A percentile compares a stretch with the other conserved stretches of the same genome.
Evolutionary conservation across 352 stramenopile species (phyloP).

Genomic region (Phytophthora niederhauseri): DNA sequence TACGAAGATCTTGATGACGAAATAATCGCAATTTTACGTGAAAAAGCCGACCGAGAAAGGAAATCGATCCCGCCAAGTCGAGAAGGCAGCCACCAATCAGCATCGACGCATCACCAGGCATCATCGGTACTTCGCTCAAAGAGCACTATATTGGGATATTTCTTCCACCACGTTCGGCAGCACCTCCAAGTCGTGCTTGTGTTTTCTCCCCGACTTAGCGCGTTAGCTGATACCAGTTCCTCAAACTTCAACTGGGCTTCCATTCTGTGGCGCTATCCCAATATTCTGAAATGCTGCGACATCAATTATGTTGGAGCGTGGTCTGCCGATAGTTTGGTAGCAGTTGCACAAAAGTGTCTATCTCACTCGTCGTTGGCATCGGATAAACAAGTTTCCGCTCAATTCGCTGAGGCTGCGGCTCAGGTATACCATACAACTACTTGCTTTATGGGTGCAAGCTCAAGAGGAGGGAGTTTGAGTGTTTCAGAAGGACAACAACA

Average conservation of each 20-base stretch:
- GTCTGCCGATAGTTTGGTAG: constrained; percentile 45
- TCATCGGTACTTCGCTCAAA: constrained; percentile 45
- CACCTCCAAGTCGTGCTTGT: constrained; percentile 66
- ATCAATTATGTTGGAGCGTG: constrained; percentile 53
- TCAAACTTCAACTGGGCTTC: constrained; percentile 15
- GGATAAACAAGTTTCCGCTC: constrained; percentile 31
- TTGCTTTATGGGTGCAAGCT: constrained; percentile 11
- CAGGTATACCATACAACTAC: constrained; percentile 46
- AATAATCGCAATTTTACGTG: constrained; percentile 43
- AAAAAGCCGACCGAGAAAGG: constrained; percentile 32
- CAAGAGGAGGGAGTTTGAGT: neutral
- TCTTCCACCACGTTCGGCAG: constrained; percentile 45
- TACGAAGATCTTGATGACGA: constrained; percentile 63
- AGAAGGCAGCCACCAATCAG: neutral
- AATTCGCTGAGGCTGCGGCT: constrained; percentile 49
- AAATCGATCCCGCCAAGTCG: neutral
- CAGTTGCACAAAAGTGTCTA: constrained; percentile 54
- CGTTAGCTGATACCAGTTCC: neutral
- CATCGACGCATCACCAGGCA: neutral
- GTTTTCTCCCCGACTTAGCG: constrained; percentile 27
- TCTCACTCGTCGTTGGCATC: constrained; percentile 18
- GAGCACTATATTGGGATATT: constrained; percentile 49
- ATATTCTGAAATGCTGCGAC: constrained; percentile 46
- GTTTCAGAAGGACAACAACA: neutral
- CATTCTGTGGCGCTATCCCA: constrained; percentile 49